Evolutionary conservation across 306 rosid genomes (phyloP).

Genomic region (Fragaria vesca): DNA sequence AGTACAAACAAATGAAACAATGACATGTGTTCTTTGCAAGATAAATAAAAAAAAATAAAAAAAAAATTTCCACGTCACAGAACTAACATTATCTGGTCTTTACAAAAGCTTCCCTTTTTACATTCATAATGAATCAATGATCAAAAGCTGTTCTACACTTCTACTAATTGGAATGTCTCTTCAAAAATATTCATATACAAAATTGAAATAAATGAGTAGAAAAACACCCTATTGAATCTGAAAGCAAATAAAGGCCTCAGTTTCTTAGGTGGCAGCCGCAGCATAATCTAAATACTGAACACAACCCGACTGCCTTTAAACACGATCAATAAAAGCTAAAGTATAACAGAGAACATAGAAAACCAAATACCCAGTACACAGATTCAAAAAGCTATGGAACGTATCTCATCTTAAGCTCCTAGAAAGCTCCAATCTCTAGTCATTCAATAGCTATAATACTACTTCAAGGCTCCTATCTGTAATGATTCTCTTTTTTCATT

Average conservation of each 20-base stretch:
- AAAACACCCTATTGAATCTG: not conserved
- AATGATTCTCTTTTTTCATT: not conserved
- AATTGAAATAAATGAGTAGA: not conserved
- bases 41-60: not conserved
- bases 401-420: not conserved
- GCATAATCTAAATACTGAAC: not conserved
- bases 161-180: not conserved
- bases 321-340: not conserved
- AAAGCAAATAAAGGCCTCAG: not conserved
- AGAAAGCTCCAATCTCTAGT: not conserved
- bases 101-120: not conserved
- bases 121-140: not conserved
- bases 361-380: not conserved
- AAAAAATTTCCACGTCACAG: not conserved
- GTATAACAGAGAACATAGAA: not conserved
- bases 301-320: not conserved
- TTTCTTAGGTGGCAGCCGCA: not conserved
- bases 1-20: slow-evolving; percentile 16
- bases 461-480: not conserved
- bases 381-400: slow-evolving; percentile 1
- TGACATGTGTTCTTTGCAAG: not conserved
- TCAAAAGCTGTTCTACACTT: not conserved
- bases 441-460: slow-evolving; percentile 5
- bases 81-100: not conserved
- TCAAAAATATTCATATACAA: not conserved